Evolutionary conservation across 179 eudicot species (phyloP), one percentile per base, ranked within the genome.

Genomic region (Vitellaria paradoxa): DNA sequence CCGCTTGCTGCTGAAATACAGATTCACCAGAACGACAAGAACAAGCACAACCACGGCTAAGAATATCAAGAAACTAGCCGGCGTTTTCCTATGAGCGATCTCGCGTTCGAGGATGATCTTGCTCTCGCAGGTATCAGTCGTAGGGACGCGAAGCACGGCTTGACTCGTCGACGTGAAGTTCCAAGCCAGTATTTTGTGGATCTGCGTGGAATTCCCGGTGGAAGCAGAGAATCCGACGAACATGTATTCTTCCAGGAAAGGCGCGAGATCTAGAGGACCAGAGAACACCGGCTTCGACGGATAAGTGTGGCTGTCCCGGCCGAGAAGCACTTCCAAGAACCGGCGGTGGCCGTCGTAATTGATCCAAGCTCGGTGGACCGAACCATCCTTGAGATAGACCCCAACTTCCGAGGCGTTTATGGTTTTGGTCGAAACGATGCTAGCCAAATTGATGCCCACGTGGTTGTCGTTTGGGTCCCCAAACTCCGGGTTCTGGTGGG

Each of bases 211-310:
- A 68, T 86, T 88, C 20, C 95, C 95, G 1, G 95, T 91, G 0
- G 97, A 92, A 79, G 95, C 97, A 21, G 95, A 89, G 78, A 92
- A 91, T 2, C 95, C 95, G 12, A 92, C 87, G 62, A 91, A 92
- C 95, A 92, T 92, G 80, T 92, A 92, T 80, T 92, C 97, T 14
- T 88, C 88, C 12, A 92, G 77, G 61, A 80, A 88, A 18, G 91
- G 87, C 0, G 84, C 82, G 40, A 91, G 79, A 73, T 91, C 93
- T 45, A 92, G 70, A 4, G 59, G 70, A n/a, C 91, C 88, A 4
- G 91, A 89, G 73, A 83, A 91, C 1, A 85, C 84, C 6, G 88
- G 73, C 67, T 74, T 85, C 56, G 76, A 8, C 40, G 79, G 65
- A 10, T 64, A 67, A 13, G 60, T 26, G 9, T 47, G 30, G 6